These are phyloP conservation scores for Erythrobasidium hasegawianum DNA, from an alignment of 1,284 basidiomycete species.

Conservation along the genomic window DNA sequence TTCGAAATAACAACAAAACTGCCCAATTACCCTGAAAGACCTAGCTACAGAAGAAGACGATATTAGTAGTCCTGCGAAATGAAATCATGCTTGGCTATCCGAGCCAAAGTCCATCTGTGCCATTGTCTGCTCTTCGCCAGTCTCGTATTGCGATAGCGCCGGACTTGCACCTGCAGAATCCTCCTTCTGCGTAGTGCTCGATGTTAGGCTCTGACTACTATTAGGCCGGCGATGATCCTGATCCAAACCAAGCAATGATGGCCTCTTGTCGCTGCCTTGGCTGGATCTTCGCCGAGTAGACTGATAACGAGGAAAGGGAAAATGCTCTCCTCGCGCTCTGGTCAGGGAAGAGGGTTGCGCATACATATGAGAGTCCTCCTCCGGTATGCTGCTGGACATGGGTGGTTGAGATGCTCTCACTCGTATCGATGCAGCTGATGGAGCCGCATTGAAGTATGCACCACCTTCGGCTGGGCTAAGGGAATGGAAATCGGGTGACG, in stretches of 20 bases:
- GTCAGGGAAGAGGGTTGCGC: background rate
- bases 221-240: background rate
- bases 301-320: conserved; percentile 27
- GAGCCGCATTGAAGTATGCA: background rate
- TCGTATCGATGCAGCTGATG: conserved; percentile 5
- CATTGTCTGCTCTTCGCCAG: conserved; percentile 3
- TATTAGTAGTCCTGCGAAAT: no score
- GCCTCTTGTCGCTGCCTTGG: conserved; percentile 9
- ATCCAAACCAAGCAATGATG: background rate
- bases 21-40: no score
- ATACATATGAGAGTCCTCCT: conserved; percentile 12
- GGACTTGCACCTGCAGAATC: conserved; percentile 1
- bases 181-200: background rate
- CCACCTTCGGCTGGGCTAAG: conserved; percentile 19
- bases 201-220: background rate
- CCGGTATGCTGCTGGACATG: conserved; percentile 33
- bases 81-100: background rate
- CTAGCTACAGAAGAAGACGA: no score
- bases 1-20: no score
- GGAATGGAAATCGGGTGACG: conserved; percentile 22
- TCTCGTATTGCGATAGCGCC: background rate
- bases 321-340: conserved; percentile 12
- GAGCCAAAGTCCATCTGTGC: background rate
- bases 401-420: conserved; percentile 19
- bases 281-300: conserved; percentile 27